Percentiles rank a stretch among this genome's conserved stretches.
These are phyloP conservation scores for Trypanosoma cruzi DNA, from an alignment of 208 protist species.

Conservation along the genomic window DNA sequence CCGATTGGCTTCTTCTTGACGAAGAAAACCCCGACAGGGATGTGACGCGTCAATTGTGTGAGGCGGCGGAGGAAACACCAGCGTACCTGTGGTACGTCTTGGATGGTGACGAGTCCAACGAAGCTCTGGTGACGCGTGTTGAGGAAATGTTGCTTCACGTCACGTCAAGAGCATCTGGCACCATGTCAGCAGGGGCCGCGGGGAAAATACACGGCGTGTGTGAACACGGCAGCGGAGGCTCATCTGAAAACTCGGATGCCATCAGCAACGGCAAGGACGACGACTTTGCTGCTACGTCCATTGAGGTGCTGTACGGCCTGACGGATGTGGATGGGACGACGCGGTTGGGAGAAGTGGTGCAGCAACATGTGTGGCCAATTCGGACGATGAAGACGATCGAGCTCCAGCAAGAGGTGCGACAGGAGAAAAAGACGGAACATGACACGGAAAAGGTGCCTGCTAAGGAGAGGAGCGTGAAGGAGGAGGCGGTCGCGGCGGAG, in stretches of 20 bases:
- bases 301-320: constrained; percentile 46
- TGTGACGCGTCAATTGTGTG: constrained; percentile 11
- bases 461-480: background rate
- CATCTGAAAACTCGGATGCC: background rate
- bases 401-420: background rate
- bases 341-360: constrained; percentile 49
- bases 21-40: constrained; percentile 8
- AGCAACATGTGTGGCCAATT: constrained; percentile 63
- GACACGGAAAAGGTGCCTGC: background rate
- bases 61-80: background rate
- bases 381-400: constrained; percentile 10
- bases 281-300: constrained; percentile 1
- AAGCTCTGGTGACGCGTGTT: constrained; percentile 3
- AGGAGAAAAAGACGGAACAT: background rate
- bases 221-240: constrained; percentile 8
- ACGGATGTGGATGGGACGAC: constrained; percentile 23
- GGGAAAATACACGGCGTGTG: constrained; percentile 20
- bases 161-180: background rate
- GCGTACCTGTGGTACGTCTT: constrained; percentile 23
- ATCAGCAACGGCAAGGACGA: constrained; percentile 3
- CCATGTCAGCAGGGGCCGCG: too few relatives aligned
- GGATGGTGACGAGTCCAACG: constrained; percentile 20
- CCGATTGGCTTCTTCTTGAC: background rate
- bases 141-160: constrained; percentile 2
- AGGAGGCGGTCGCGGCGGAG: background rate